These are phyloP conservation scores for Camelina laxa DNA, from an alignment of 345 rosid genomes.

Conservation along the genomic window DNA sequence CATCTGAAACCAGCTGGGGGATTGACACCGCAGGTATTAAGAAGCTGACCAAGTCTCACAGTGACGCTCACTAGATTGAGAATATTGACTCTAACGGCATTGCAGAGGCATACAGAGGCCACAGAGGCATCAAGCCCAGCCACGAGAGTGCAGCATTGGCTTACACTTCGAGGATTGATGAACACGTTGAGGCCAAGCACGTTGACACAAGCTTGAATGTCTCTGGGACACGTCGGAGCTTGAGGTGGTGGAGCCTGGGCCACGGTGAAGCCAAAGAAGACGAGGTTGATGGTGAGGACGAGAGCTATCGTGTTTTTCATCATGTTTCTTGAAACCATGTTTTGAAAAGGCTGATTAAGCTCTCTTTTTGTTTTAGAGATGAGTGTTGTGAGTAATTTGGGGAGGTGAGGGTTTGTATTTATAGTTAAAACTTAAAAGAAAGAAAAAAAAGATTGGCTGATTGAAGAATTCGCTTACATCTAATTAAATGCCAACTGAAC, in stretches of 20 bases:
- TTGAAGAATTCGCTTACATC: background rate
- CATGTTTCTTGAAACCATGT: slow-evolving; percentile 12
- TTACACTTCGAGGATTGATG: background rate
- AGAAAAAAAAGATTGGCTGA: too few relatives aligned
- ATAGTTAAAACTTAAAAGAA: background rate
- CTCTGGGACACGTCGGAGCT: background rate
- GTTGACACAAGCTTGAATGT: background rate
- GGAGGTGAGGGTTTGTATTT: slow-evolving; percentile 8
- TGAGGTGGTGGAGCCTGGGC: background rate
- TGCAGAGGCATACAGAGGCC: slow-evolving; percentile 8
- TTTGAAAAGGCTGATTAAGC: background rate
- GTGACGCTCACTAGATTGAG: background rate
- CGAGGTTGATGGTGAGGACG: slow-evolving; percentile 32
- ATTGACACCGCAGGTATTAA: background rate
- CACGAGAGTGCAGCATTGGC: slow-evolving; percentile 3
- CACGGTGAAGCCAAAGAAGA: slow-evolving; percentile 23
- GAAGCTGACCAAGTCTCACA: background rate
- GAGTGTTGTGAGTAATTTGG: background rate
- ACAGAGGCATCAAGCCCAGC: background rate
- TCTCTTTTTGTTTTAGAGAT: background rate
- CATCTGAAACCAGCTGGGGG: background rate
- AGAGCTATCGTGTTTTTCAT: background rate
- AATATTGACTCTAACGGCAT: background rate
- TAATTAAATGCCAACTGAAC: background rate
- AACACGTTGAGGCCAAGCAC: background rate